phyloP scores from a whole-genome alignment of 495 filamentous ascomycete genomes.

The Penicillium canariense region DNA sequence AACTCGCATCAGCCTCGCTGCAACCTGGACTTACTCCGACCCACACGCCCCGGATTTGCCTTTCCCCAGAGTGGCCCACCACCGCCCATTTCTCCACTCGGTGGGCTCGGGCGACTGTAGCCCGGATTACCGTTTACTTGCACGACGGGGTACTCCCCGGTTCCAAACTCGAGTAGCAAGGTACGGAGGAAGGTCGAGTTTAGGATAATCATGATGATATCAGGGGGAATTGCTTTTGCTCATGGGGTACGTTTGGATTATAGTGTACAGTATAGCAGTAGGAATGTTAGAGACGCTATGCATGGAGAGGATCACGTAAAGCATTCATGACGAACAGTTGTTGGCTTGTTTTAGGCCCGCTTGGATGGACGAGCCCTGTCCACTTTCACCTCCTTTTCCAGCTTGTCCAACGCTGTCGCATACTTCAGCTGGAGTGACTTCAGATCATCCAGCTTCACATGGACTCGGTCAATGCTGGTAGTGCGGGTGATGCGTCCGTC shows the following conservation, averaged over 20 bases:
- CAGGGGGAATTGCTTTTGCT: not conserved
- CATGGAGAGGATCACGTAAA: not conserved
- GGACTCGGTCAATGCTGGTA: slow-evolving; percentile 43
- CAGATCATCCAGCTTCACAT: slow-evolving; percentile 38
- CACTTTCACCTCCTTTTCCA: slow-evolving; percentile 43
- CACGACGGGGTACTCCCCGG: too few relatives aligned
- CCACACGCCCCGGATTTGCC: too few relatives aligned
- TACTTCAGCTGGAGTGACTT: slow-evolving; percentile 56
- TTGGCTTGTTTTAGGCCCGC: not conserved
- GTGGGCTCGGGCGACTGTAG: too few relatives aligned
- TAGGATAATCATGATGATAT: not conserved
- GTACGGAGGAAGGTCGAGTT: not conserved
- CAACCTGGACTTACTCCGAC: too few relatives aligned
- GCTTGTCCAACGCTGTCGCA: slow-evolving; percentile 52
- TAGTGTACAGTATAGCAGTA: not conserved
- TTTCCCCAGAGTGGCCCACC: too few relatives aligned
- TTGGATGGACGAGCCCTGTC: slow-evolving; percentile 1
- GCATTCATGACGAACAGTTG: not conserved
- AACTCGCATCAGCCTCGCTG: too few relatives aligned
- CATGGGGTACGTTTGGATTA: not conserved
- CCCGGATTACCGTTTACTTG: too few relatives aligned
- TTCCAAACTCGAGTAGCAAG: too few relatives aligned
- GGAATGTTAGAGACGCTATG: slow-evolving; percentile 7
- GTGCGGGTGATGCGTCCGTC: slow-evolving; percentile 45
- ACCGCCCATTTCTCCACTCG: too few relatives aligned